These are phyloP conservation scores for Albatrellus ellisii DNA, from an alignment of 768 basidiomycete genomes.

Conservation along the genomic window DNA sequence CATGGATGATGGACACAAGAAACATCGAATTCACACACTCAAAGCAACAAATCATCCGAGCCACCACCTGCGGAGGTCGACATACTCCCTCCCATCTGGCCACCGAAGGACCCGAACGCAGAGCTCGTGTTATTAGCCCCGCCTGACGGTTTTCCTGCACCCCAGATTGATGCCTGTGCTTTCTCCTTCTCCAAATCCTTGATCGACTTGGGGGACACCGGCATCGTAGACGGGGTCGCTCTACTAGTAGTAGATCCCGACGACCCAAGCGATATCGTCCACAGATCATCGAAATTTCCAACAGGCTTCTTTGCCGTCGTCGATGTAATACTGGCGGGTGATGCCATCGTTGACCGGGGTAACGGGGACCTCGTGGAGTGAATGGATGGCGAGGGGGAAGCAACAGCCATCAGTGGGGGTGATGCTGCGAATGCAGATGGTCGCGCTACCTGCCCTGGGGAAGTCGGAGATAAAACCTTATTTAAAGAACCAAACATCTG, in stretches of 20 bases:
- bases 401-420: conserved; percentile 8
- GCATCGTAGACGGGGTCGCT: conserved; percentile 25
- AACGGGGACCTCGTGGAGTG: conserved; percentile 20
- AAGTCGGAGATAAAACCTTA: conserved; percentile 1
- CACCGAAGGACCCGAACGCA: conserved; percentile 19
- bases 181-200: conserved; percentile 87
- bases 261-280: conserved; percentile 65
- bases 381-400: conserved; percentile 4
- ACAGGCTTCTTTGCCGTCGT: conserved; percentile 24
- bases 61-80: conserved; percentile 16
- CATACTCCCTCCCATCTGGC: conserved; percentile 11
- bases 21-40: too few species aligned
- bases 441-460: conserved; percentile 6
- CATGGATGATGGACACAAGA: too few species aligned
- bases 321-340: conserved; percentile 16
- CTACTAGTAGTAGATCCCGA: too few species aligned
- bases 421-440: conserved; percentile 4
- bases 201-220: conserved; percentile 49
- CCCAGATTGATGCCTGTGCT: conserved; percentile 73
- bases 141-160: too few species aligned
- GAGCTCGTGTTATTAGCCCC: conserved; percentile 10
- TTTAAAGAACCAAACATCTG: conserved; percentile 3
- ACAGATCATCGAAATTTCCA: conserved; percentile 79
- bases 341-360: conserved; percentile 14
- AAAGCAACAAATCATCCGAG: conserved; percentile 29